Percentiles rank a stretch among this genome's conserved stretches.
phyloP scores from a whole-genome alignment of 306 rosid species.

The Prunus mongolica region DNA sequence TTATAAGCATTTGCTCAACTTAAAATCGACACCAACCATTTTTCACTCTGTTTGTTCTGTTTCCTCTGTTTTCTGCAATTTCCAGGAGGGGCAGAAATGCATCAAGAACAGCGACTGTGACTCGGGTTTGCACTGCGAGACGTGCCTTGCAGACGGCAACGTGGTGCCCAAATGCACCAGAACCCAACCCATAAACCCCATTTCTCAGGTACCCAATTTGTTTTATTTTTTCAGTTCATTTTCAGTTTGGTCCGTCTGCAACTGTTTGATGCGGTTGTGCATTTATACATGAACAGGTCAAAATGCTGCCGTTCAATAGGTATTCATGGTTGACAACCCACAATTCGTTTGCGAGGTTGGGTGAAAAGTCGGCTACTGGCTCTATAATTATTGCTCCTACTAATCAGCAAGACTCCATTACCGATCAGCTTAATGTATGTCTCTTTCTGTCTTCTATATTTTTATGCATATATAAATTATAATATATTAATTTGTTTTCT shows the following conservation, averaged over 20 bases:
- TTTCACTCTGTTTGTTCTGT: not conserved
- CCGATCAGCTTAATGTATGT: slow-evolving; percentile 78
- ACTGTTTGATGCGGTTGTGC: not conserved
- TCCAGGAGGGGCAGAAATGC: slow-evolving; percentile 69
- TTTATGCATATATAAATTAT: not conserved
- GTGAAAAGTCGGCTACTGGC: slow-evolving; percentile 63
- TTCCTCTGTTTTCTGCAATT: slow-evolving; percentile 3
- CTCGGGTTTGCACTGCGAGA: slow-evolving; percentile 76
- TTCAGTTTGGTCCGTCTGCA: not conserved
- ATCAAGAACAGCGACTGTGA: slow-evolving; percentile 47
- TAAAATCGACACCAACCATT: not conserved
- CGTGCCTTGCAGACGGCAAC: slow-evolving; percentile 69
- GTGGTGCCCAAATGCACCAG: slow-evolving; percentile 79
- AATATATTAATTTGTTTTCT: not conserved
- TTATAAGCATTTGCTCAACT: not conserved
- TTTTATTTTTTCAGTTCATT: not conserved
- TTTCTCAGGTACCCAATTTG: slow-evolving; percentile 37
- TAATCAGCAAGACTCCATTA: slow-evolving; percentile 81
- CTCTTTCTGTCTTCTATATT: not conserved
- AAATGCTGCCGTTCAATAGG: slow-evolving; percentile 72
- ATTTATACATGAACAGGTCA: slow-evolving; percentile 40
- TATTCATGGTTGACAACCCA: slow-evolving; percentile 91
- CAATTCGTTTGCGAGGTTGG: slow-evolving; percentile 68
- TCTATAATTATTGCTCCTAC: slow-evolving; percentile 58
- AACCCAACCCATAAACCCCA: slow-evolving; percentile 62